Conservation (phyloP, 2,329 filamentous ascomycete species). For the Aspergillus sp. region DNA sequence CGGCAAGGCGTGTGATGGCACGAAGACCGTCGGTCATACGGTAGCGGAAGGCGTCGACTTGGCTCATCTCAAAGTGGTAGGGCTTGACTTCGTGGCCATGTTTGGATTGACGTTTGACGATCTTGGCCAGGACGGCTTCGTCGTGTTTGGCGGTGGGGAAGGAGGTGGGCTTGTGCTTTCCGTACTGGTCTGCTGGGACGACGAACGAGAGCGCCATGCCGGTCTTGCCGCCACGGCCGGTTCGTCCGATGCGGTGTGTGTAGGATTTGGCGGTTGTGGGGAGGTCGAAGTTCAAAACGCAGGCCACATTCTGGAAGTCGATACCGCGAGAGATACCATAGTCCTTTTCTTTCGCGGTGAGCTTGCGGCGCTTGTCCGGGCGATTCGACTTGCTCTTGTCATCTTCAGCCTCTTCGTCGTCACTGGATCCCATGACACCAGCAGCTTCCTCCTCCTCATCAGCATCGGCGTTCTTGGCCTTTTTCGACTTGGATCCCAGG, state of each 20-base stretch:
- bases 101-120: conserved; percentile 75
- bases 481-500: conserved; percentile 55
- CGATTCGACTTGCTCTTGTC: conserved; percentile 26
- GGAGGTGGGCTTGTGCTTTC: conserved; percentile 86
- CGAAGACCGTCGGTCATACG: conserved; percentile 90
- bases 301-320: conserved; percentile 93
- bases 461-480: conserved; percentile 33
- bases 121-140: conserved; percentile 78
- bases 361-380: conserved; percentile 63
- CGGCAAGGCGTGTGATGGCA: conserved; percentile 83
- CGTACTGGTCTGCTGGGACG: conserved; percentile 75
- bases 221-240: conserved; percentile 83
- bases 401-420: conserved; percentile 40
- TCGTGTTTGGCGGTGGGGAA: conserved; percentile 76
- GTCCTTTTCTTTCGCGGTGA: conserved; percentile 73
- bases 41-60: conserved; percentile 92
- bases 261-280: conserved; percentile 87
- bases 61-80: conserved; percentile 92
- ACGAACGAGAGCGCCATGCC: conserved; percentile 97
- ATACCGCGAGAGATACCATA: conserved; percentile 96
- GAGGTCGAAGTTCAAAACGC: conserved; percentile 96
- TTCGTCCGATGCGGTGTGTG: conserved; percentile 94
- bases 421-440: conserved; percentile 38
- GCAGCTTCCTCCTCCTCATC: conserved; percentile 29
- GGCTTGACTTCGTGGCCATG: conserved; percentile 79